Evolutionary conservation across 2,329 filamentous ascomycete genomes (phyloP), one percentile per base, ranked within the genome.

Genomic region (Anthostomella pinea): DNA sequence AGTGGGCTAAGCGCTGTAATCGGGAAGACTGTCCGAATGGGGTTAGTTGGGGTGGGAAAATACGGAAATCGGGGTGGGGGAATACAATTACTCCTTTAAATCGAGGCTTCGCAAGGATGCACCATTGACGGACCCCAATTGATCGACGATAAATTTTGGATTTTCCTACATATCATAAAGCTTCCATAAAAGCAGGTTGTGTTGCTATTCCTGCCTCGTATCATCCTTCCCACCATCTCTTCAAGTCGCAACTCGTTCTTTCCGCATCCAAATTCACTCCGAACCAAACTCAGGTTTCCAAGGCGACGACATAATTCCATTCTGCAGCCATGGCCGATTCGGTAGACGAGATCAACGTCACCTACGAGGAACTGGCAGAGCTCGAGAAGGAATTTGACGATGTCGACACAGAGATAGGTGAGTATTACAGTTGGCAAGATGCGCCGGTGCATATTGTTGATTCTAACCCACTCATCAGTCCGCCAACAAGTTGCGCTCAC

Each of bases 361-460:
- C 74, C 41, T 90, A 87, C 64, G 84, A 88, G 64, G 79, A 91
- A 61, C 80, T 97, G 48, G 77, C 80, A 40, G 76, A 83, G 39
- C 73, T 96, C 47, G 87, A 95, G 70, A 75, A 81, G 51, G 84
- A 94, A 47, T 95, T 95, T 56, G 82, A 90, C 42, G 79, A 90
- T 54, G 81, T 81, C 22, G 89, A 96, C 66, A 73, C 83, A 22
- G 83, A 95, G 61, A 83, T 93, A 56, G 75, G 89, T 95, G 73
- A 61, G 83, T 76, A 18, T 24, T 37, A 31, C n/a, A n/a, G n/a
- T n/a, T n/a, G n/a, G n/a, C n/a, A n/a, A n/a, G n/a, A n/a, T n/a
- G n/a, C n/a, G n/a, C n/a, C n/a, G n/a, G n/a, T n/a, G n/a, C n/a
- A 19, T 17, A 21, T 14, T 13, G 10, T 20, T 14, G 11, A 19